Percentiles rank a stretch among this genome's conserved stretches.
phyloP scores from a whole-genome alignment of 176 grass and related monocot genomes.

The Miscanthus lutarioriparius region DNA sequence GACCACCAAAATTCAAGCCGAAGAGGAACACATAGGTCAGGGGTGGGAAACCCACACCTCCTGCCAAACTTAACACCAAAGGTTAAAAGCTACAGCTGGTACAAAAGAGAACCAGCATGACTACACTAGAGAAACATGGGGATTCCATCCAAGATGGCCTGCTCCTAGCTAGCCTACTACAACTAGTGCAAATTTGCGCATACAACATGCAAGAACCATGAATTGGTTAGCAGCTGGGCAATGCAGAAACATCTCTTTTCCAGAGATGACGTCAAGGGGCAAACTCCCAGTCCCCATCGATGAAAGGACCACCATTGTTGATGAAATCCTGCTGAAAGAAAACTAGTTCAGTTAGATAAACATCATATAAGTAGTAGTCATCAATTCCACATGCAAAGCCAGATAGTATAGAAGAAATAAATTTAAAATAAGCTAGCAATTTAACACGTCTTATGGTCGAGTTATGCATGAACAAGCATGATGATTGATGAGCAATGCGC shows the following conservation, averaged over 20 bases:
- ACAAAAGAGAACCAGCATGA: neutral
- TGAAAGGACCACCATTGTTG: neutral
- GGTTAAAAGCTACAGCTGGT: neutral
- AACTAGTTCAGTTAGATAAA: neutral
- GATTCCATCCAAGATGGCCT: neutral
- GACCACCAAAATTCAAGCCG: neutral
- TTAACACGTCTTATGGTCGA: neutral
- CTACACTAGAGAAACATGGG: slow-evolving; percentile 2
- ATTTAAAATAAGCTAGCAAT: neutral
- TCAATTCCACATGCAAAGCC: neutral
- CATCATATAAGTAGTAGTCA: neutral
- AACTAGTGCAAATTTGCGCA: neutral
- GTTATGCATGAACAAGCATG: neutral
- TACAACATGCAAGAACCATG: neutral
- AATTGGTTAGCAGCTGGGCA: neutral
- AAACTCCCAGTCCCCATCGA: neutral
- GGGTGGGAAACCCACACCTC: neutral
- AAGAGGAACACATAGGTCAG: neutral
- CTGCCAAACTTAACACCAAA: neutral
- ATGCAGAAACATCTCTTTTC: neutral
- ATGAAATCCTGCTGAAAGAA: slow-evolving; percentile 7
- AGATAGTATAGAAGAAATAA: neutral
- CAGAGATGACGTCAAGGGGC: neutral
- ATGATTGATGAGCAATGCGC: neutral
- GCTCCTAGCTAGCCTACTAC: slow-evolving; percentile 30